Base-by-base conservation (phyloP, 768 basidiomycete genomes). In the Hericium erinaceus region DNA sequence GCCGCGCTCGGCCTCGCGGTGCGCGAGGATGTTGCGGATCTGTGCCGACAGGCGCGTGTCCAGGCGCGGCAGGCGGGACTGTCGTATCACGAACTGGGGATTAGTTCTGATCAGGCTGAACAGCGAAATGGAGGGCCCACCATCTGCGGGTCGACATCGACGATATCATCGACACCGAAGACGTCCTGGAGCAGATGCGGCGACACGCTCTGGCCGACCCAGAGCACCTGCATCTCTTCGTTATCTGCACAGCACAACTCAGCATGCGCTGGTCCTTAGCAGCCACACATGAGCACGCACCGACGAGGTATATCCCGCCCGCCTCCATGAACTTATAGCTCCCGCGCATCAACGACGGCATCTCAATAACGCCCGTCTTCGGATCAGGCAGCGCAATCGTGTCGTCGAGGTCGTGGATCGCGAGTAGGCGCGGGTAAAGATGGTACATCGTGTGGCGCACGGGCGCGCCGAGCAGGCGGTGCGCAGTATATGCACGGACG, bases 261-360 rank as follows among this genome's bases (percentile, higher is more conserved):
- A 46, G 44, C 18, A 6, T 8, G 44, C 2, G 16, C 8, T 15
- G 4, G 6, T 18, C 13, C 20, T 1, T 15, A 16, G 1, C 2
- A 46, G 15, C 44, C 5, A 16, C 8, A 46, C n/a, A 13, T 3
- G 11, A 9, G 13, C 11, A 69, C 79, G 54, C 63, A 94, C 95
- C 90, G 60, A 95, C 85, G 48, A 98, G 75, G 72, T 98, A 99
- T n/a, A 97, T 75, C 0, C 97, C 97, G 64, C 89, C 78, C 2
- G 81, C 81, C 66, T 92, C 84, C 97, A 99, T 98, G 63, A 85
- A 91, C 48, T 77, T 74, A 71, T 98, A 83, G 54, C 88, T 88
- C 58, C 79, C 77, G 44, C 95, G 80, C 85, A 94, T 94, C 55
- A 83, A 78, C 11, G 82, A 77, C 13, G 95, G 95, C 63, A 89